Evolutionary conservation across 768 basidiomycete genomes (phyloP).

Genomic region (Suillus hirtellus): DNA sequence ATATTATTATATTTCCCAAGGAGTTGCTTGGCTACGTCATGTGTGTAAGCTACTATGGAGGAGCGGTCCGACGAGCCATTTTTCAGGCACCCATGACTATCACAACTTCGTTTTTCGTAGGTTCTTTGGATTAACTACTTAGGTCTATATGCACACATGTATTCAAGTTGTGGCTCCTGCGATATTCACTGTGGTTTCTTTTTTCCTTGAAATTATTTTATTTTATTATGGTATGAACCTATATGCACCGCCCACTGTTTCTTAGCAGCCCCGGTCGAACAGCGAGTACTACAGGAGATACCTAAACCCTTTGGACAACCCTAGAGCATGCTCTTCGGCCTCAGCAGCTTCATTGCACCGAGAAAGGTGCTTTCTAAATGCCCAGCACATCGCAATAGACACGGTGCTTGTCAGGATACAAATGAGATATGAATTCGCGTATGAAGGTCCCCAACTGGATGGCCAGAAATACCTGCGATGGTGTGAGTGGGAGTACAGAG

Average conservation of each 20-base stretch:
- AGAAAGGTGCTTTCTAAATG: conserved; percentile 45
- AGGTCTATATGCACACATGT: too few relatives aligned
- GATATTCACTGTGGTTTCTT: too few relatives aligned
- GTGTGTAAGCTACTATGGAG: too few relatives aligned
- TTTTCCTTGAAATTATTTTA: neutral
- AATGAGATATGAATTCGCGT: conserved; percentile 70
- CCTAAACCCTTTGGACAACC: conserved; percentile 39
- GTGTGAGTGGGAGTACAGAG: neutral
- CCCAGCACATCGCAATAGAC: conserved; percentile 48
- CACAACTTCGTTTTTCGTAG: too few relatives aligned
- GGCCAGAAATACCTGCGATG: conserved; percentile 62
- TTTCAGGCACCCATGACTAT: too few relatives aligned
- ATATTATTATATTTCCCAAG: too few relatives aligned
- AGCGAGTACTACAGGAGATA: conserved; percentile 41
- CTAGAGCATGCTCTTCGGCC: conserved; percentile 36
- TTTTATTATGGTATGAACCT: neutral
- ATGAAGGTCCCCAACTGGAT: conserved; percentile 65
- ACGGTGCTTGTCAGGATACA: conserved; percentile 59
- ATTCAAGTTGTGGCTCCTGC: too few relatives aligned
- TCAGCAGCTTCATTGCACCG: conserved; percentile 41
- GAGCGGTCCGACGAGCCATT: too few relatives aligned
- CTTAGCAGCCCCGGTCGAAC: neutral
- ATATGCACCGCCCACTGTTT: neutral
- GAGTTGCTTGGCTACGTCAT: too few relatives aligned
- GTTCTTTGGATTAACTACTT: too few relatives aligned